These are phyloP conservation scores for Strigomonas culicis DNA, from an alignment of 208 protist species.

Conservation along the genomic window DNA sequence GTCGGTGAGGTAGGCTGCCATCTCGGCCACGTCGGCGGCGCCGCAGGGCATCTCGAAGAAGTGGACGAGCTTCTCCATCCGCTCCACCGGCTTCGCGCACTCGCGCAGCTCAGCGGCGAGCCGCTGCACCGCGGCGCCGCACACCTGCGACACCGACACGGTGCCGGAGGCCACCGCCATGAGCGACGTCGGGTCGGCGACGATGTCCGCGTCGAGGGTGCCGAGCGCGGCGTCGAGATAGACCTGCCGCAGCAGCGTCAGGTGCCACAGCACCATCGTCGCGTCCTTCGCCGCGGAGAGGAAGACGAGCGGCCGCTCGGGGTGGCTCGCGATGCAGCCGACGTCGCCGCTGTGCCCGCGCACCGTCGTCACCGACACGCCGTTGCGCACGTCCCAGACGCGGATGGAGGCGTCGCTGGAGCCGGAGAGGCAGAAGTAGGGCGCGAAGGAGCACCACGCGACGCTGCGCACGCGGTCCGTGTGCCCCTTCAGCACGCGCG, in stretches of 20 bases:
- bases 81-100: constrained; percentile 36
- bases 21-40: constrained; percentile 51
- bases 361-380: constrained; percentile 50
- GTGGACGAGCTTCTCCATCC: constrained; percentile 49
- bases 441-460: constrained; percentile 80
- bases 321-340: constrained; percentile 67
- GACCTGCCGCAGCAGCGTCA: constrained; percentile 63
- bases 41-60: constrained; percentile 86
- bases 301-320: constrained; percentile 87
- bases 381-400: constrained; percentile 87
- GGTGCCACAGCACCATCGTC: constrained; percentile 82
- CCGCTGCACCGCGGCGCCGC: constrained; percentile 46
- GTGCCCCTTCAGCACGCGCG: constrained; percentile 78
- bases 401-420: constrained; percentile 81
- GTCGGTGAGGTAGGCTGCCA: constrained; percentile 37
- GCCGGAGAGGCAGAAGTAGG: constrained; percentile 80
- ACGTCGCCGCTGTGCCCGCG: constrained; percentile 89
- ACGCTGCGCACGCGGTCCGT: constrained; percentile 62
- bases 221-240: constrained; percentile 72
- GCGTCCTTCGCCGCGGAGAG: constrained; percentile 87
- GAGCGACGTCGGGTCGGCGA: constrained; percentile 45
- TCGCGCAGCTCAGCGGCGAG: constrained; percentile 57
- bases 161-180: constrained; percentile 34
- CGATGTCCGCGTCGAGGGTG: constrained; percentile 45
- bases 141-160: constrained; percentile 36